Evolutionary conservation across 495 filamentous ascomycete genomes (phyloP).

Genomic region (Penicillium taxi): DNA sequence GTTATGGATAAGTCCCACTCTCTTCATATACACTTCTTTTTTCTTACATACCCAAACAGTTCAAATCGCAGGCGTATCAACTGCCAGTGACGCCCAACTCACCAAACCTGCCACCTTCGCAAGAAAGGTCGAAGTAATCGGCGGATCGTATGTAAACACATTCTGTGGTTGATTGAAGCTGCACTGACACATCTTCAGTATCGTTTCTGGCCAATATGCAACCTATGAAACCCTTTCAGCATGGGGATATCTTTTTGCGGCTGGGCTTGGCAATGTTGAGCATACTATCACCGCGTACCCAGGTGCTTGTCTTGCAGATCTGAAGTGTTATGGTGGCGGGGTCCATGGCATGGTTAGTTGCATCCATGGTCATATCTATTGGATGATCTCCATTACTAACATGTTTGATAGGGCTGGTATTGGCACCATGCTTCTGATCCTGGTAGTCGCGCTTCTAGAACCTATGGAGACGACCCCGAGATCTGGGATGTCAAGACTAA

Average conservation of each 20-base stretch:
- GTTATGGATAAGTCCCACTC: slow-evolving; percentile 41
- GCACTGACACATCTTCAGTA: slow-evolving; percentile 10
- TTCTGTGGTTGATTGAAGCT: too few species aligned
- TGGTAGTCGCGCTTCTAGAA: slow-evolving; percentile 39
- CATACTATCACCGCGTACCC: slow-evolving; percentile 55
- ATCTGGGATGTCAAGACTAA: slow-evolving; percentile 53
- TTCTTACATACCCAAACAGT: slow-evolving; percentile 27
- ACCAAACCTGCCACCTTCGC: slow-evolving; percentile 43
- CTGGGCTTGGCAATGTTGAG: slow-evolving; percentile 57
- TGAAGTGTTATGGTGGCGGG: slow-evolving; percentile 46
- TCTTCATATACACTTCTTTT: background rate
- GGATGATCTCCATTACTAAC: slow-evolving; percentile 7
- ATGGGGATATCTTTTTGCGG: slow-evolving; percentile 48
- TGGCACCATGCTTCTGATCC: slow-evolving; percentile 61
- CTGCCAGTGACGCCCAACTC: slow-evolving; percentile 39
- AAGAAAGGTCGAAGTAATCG: slow-evolving; percentile 58
- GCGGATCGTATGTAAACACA: slow-evolving; percentile 49
- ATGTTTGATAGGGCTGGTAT: slow-evolving; percentile 42
- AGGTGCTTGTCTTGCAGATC: slow-evolving; percentile 52
- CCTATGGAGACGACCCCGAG: slow-evolving; percentile 49
- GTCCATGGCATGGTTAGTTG: slow-evolving; percentile 26
- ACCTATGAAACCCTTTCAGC: slow-evolving; percentile 56
- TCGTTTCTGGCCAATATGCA: slow-evolving; percentile 50
- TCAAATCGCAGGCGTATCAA: slow-evolving; percentile 50
- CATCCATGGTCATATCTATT: background rate